A percentile compares a stretch with the other conserved stretches of the same genome.
These are phyloP conservation scores for Aureobasidium mangrovei DNA, from an alignment of 2,329 filamentous ascomycete genomes.

Conservation along the genomic window DNA sequence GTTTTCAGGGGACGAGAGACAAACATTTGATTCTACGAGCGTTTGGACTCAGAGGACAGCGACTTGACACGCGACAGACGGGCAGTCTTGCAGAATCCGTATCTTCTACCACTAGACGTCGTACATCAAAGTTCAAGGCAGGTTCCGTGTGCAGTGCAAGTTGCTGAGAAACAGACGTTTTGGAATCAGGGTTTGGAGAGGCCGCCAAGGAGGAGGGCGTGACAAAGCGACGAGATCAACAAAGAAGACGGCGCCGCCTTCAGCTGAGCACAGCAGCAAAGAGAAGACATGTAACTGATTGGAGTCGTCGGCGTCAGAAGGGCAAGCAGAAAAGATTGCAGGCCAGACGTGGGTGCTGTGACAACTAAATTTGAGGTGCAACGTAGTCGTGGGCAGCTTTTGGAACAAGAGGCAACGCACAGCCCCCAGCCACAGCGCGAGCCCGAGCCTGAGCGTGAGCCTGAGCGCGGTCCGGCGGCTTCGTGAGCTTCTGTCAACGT, in stretches of 20 bases:
- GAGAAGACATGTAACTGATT: neutral
- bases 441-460: too few species aligned
- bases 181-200: too few species aligned
- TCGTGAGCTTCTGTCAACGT: slow-evolving; percentile 6
- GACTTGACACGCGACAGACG: too few species aligned
- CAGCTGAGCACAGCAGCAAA: neutral
- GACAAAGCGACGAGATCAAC: neutral
- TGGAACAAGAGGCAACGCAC: neutral
- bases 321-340: neutral
- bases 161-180: too few species aligned
- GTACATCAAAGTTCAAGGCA: too few species aligned
- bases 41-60: too few species aligned
- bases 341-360: neutral
- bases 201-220: neutral
- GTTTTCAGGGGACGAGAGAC: neutral
- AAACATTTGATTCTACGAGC: too few species aligned
- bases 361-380: neutral
- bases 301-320: neutral
- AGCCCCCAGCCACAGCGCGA: neutral
- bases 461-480: neutral
- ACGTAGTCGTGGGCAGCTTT: neutral
- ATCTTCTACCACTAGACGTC: too few species aligned
- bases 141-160: too few species aligned
- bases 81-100: too few species aligned
- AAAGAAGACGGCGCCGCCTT: neutral